Conservation (phyloP, 257 asterid species). For the Eustoma russellianum region DNA sequence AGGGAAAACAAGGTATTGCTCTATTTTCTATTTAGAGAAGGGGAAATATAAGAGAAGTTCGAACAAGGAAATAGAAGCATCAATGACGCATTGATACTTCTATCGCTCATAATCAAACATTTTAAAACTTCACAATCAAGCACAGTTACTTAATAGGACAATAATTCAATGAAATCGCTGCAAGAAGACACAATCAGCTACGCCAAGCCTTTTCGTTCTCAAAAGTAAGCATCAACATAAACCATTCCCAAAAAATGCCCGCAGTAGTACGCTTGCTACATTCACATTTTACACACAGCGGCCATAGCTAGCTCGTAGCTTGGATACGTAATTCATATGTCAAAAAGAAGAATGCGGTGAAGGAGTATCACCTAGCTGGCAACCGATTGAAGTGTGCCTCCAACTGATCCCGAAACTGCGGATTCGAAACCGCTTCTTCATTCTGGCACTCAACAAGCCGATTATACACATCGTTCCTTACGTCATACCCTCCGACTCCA, state of each 20-base stretch:
- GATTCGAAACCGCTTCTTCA: conserved; percentile 53
- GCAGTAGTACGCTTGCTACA: too few species aligned
- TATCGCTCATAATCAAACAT: too few species aligned
- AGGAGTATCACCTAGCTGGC: conserved; percentile 53
- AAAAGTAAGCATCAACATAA: too few species aligned
- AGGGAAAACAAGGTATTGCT: neutral
- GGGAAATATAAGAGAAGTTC: neutral
- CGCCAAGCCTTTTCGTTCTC: too few species aligned
- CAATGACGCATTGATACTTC: neutral
- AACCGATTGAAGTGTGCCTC: conserved; percentile 82
- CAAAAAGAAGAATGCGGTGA: neutral
- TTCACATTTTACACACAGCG: too few species aligned
- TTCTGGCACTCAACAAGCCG: conserved; percentile 57
- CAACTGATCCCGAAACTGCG: conserved; percentile 54
- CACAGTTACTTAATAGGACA: too few species aligned
- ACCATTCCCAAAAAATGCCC: too few species aligned
- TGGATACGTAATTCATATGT: neutral
- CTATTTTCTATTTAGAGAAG: neutral
- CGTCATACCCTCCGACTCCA: conserved; percentile 30
- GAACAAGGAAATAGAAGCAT: neutral
- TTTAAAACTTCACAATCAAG: too few species aligned
- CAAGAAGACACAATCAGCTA: too few species aligned
- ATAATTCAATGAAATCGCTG: too few species aligned
- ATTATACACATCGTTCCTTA: conserved; percentile 55
- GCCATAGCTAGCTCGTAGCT: too few species aligned